Base-by-base conservation (phyloP, 257 asterid genomes). In the Primulina huaijiensis region DNA sequence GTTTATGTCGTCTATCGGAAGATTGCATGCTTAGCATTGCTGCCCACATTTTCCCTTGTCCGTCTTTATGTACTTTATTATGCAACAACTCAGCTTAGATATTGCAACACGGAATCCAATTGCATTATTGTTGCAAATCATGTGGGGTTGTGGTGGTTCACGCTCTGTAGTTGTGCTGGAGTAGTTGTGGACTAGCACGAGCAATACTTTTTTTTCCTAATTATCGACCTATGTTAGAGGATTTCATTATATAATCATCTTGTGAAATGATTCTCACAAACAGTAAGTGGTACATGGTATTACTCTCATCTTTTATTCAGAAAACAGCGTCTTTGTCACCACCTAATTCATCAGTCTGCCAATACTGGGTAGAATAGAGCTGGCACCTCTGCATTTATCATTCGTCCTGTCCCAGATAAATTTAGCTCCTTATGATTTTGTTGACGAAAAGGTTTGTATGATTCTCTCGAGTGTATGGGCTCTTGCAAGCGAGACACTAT, bases 1-100 rank as follows among this genome's bases (percentile, higher is more conserved):
- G 65, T 9, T 65, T 38, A 55, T 21, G 34, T n/a, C 34, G 2
- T 19, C 40, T 17, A 25, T 14, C 8, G 8, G 1, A 60, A 3
- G 50, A 65, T 43, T 43, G 4, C 2, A 20, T 40, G 59, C 31
- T 60, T 52, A 6, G 50, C 80, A 50, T 38, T 65, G 62, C 66
- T 30, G 33, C 27, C 55, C 6, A 1, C 19, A 14, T 43, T 43
- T 43, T 12, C 2, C 19, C 55, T 43, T 14, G 4, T 43, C 14
- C 7, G 6, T 43, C n/a, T 43, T 43, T 14, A 43, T 10, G 50
- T 40, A 40, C 50, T 10, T 40, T 40, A 16, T 2, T 40, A 37
- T 37, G 3, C 50, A 11, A 40, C 5, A 11, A 40, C 50, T 10
- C 5, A 40, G 50, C 3, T 43, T 12, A 43, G 55, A 43, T 14